phyloP scores from a whole-genome alignment of 257 asterid species.

The Solanum rostratum region DNA sequence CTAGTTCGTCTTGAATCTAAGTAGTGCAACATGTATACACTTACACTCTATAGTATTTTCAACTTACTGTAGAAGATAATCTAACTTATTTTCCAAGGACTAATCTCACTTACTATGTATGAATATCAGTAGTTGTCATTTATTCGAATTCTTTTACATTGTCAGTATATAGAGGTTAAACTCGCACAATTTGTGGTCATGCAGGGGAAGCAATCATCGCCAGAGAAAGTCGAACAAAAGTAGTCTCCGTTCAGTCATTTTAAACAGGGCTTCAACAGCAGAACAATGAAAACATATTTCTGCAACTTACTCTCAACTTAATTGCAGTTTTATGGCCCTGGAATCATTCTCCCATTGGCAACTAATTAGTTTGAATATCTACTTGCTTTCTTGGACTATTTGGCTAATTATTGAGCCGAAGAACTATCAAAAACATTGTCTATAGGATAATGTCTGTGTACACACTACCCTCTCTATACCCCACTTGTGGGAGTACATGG shows the following conservation, averaged over 20 bases:
- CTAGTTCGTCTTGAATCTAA: background rate
- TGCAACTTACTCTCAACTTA: background rate
- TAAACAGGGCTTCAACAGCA: constrained; percentile 12
- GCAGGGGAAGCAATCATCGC: constrained; percentile 52
- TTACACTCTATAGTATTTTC: background rate
- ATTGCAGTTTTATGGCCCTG: background rate
- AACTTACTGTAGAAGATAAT: background rate
- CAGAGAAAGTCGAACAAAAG: constrained; percentile 56
- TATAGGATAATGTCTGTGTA: background rate
- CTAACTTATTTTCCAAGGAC: background rate
- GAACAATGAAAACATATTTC: constrained; percentile 1
- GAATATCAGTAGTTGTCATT: background rate
- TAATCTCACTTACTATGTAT: background rate
- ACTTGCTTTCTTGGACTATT: background rate
- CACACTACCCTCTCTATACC: background rate
- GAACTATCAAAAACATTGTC: background rate
- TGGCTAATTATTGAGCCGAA: background rate
- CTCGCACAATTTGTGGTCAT: background rate
- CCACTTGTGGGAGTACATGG: background rate
- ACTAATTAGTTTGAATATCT: background rate
- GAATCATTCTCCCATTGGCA: background rate
- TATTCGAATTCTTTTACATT: background rate
- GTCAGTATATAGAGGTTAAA: background rate
- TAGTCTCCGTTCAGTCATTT: constrained; percentile 29
- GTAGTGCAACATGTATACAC: background rate